Conservation (phyloP, 176 grass and related monocot species). For the Olyra latifolia region DNA sequence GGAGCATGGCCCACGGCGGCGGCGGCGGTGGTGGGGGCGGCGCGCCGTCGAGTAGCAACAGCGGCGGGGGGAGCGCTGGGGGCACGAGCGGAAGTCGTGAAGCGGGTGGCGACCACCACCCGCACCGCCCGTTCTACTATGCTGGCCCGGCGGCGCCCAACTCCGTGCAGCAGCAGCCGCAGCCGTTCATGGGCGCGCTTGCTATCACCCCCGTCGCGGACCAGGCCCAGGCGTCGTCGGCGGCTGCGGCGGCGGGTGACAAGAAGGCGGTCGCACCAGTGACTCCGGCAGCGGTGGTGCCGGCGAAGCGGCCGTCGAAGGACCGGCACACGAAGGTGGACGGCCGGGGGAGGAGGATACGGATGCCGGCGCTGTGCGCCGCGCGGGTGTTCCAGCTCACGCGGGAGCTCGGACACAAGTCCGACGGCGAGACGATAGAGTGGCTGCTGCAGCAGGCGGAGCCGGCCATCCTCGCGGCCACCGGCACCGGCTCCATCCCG, state of each 20-base stretch:
- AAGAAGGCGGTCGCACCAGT: conserved; percentile 56
- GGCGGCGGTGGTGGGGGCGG: conserved; percentile 29
- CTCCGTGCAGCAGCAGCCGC: conserved; percentile 15
- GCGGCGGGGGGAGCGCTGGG: conserved; percentile 26
- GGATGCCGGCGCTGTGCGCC: conserved; percentile 96
- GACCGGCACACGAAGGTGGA: conserved; percentile 99
- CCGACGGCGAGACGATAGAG: conserved; percentile 98
- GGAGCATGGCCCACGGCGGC: conserved; percentile 46
- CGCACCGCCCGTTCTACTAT: conserved; percentile 67
- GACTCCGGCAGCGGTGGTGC: background rate
- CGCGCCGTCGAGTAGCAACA: conserved; percentile 68
- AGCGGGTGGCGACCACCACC: conserved; percentile 34
- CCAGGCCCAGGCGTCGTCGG: conserved; percentile 43
- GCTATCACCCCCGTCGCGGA: conserved; percentile 44
- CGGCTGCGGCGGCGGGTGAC: conserved; percentile 10
- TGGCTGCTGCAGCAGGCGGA: conserved; percentile 98
- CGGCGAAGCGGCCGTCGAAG: conserved; percentile 79
- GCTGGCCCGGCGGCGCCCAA: conserved; percentile 33
- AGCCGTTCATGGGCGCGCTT: conserved; percentile 65
- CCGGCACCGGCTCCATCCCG: conserved; percentile 90
- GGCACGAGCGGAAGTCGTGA: conserved; percentile 15
- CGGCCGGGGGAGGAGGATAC: conserved; percentile 80
- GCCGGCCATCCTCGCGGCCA: conserved; percentile 89
- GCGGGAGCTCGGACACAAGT: conserved; percentile 94
- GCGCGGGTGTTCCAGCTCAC: conserved; percentile 97